Evolutionary conservation across 805 yeast genomes (phyloP), one percentile per base, ranked within the genome.

Genomic region (Diddensiella transvaalensis): DNA sequence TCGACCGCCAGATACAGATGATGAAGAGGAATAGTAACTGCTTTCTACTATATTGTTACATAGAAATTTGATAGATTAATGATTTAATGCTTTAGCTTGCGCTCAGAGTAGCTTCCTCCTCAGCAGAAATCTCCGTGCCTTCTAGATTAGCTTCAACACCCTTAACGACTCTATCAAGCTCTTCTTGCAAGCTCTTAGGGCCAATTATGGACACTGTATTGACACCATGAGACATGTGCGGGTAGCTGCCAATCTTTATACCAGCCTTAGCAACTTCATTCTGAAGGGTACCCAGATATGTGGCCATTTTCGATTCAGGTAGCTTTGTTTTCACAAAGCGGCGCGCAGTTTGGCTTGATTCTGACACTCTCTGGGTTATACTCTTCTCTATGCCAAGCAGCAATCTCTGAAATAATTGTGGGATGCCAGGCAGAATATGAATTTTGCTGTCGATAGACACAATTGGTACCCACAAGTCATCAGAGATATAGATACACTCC

Each of bases 1-100:
- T 59, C 86, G 85, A 66, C 95, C 96, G 3, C 81, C 75, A 24
- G 96, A 93, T 63, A 84, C 97, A 33, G 98, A 93, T 63, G 96
- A 87, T 55, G 98, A 91, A 67, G 91, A 83, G 29, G 78, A 77
- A 50, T 55, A 52, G 24, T 29, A 33, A n/a, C n/a, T 8, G 23
- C 23, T 11, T 15, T 29, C 3, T 11, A 29, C 10, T 13, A 41
- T 6, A 41, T 15, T 3, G 10, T 19, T 6, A 35, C 4, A 21
- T 6, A 17, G n/a, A 41, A 19, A 17, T 3, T 35, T 10, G 45
- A 21, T 13, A 21, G 35, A 29, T 19, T 18, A 11, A 19, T 22
- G 17, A 29, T 35, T 17, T 35, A 18, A 35, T 35, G 8, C 17
- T 35, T 35, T 26, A 26, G 13, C 13, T 26, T 26, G 11, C 32